Evolutionary conservation across 2,329 filamentous ascomycete species (phyloP).

Genomic region (Colletotrichum spinosum): DNA sequence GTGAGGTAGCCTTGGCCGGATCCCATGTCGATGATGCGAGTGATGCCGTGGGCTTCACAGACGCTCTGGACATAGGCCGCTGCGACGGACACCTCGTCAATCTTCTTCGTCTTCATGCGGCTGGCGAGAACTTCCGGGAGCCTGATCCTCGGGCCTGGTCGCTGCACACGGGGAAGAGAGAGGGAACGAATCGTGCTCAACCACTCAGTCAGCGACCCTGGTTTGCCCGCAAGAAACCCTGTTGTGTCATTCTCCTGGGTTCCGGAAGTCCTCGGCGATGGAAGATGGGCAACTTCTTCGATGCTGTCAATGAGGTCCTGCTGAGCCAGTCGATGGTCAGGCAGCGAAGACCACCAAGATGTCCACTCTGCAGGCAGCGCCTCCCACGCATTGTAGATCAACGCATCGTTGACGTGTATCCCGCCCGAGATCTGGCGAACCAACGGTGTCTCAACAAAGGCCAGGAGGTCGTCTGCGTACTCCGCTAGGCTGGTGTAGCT

Average conservation of each 20-base stretch:
- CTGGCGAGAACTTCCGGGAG: constrained; percentile 41
- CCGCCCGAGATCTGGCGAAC: constrained; percentile 47
- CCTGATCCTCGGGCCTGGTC: constrained; percentile 22
- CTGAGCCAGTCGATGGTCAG: constrained; percentile 46
- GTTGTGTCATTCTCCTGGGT: background rate
- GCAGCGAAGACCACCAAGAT: constrained; percentile 43
- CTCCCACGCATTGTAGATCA: constrained; percentile 46
- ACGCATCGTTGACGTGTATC: constrained; percentile 49
- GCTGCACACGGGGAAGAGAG: constrained; percentile 39
- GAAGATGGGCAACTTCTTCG: constrained; percentile 33
- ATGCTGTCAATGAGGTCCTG: constrained; percentile 46
- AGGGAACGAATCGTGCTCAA: constrained; percentile 2
- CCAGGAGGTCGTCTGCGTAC: constrained; percentile 41
- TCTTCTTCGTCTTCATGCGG: constrained; percentile 48
- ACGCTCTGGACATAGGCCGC: constrained; percentile 41
- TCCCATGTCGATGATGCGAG: constrained; percentile 40
- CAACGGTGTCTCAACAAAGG: constrained; percentile 43
- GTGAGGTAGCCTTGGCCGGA: constrained; percentile 47
- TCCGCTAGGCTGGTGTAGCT: background rate
- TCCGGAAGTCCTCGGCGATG: background rate
- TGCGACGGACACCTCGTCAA: constrained; percentile 44
- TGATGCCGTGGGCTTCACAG: constrained; percentile 42
- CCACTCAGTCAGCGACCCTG: constrained; percentile 21
- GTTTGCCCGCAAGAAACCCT: background rate
- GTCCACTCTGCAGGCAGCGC: constrained; percentile 46